A percentile compares a stretch with the other conserved stretches of the same genome.
Evolutionary conservation across 257 asterid species (phyloP).

Genomic region (Apocynum venetum): DNA sequence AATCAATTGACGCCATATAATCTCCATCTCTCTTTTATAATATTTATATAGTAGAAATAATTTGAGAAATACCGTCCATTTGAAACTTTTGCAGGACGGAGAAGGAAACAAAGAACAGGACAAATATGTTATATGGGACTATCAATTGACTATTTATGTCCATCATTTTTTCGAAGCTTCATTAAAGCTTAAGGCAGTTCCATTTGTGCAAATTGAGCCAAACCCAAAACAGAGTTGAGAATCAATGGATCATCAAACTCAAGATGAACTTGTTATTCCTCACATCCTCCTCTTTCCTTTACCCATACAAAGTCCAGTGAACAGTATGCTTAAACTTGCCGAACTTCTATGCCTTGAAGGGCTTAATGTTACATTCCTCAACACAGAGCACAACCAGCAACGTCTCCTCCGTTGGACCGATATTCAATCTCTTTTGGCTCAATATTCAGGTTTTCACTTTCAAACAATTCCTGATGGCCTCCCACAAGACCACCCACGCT

Average conservation of each 20-base stretch:
- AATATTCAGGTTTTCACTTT: slow-evolving; percentile 15
- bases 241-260: background rate
- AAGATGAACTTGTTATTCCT: slow-evolving; percentile 1
- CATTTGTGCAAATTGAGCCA: no score
- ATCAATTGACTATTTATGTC: no score
- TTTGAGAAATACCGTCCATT: no score
- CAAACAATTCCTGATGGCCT: slow-evolving; percentile 25
- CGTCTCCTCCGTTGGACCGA: slow-evolving; percentile 21
- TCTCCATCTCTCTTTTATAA: no score
- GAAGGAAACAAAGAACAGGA: no score
- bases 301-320: slow-evolving; percentile 23
- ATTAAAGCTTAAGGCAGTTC: no score
- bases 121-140: no score
- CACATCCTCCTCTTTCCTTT: slow-evolving; percentile 29
- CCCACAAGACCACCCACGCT: slow-evolving; percentile 23
- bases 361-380: slow-evolving; percentile 24
- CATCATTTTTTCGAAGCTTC: no score
- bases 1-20: no score
- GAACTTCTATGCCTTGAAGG: slow-evolving; percentile 29
- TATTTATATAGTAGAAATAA: no score
- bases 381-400: slow-evolving; percentile 11
- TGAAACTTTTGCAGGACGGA: no score
- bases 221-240: no score
- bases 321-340: slow-evolving; percentile 29
- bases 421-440: slow-evolving; percentile 15